Percentiles rank a stretch among this genome's conserved stretches.
Conservation (phyloP, 768 basidiomycete genomes). For the Butyriboletus loyo region DNA sequence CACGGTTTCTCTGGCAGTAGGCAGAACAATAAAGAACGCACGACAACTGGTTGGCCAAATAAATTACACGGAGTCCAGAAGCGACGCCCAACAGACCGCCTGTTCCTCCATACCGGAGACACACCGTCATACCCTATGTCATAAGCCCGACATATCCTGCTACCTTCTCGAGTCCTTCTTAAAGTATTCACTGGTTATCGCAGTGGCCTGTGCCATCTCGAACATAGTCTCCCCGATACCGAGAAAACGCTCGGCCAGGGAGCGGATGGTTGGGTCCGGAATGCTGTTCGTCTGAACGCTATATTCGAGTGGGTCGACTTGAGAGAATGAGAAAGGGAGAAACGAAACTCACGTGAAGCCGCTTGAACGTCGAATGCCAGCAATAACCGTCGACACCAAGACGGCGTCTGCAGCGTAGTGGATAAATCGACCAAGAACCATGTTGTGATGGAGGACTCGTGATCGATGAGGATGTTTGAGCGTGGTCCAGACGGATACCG, state of each 20-base stretch:
- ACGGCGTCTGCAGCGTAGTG: conserved; percentile 86
- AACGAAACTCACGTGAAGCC: conserved; percentile 75
- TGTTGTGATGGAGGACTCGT: conserved; percentile 22
- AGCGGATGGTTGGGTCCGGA: conserved; percentile 73
- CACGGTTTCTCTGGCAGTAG: conserved; percentile 7
- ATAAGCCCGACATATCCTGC: conserved; percentile 1
- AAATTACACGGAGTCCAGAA: conserved; percentile 29
- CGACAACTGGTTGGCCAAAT: conserved; percentile 20
- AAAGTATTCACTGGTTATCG: conserved; percentile 86
- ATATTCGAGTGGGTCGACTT: conserved; percentile 1
- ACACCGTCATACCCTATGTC: neutral
- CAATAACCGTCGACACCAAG: conserved; percentile 83
- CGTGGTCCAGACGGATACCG: neutral
- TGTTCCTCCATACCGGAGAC: conserved; percentile 8
- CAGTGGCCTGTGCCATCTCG: conserved; percentile 77
- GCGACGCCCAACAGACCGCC: conserved; percentile 11
- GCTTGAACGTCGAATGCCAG: conserved; percentile 86
- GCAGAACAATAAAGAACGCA: conserved; percentile 23
- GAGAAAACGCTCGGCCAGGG: conserved; percentile 77
- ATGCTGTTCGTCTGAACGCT: conserved; percentile 70
- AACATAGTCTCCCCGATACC: conserved; percentile 87
- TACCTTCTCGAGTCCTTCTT: conserved; percentile 48
- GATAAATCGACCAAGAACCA: conserved; percentile 67
- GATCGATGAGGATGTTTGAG: conserved; percentile 1
- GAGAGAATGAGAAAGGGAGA: neutral